phyloP scores from a whole-genome alignment of 2,329 filamentous ascomycete genomes.

The Stemphylium lycopersici region DNA sequence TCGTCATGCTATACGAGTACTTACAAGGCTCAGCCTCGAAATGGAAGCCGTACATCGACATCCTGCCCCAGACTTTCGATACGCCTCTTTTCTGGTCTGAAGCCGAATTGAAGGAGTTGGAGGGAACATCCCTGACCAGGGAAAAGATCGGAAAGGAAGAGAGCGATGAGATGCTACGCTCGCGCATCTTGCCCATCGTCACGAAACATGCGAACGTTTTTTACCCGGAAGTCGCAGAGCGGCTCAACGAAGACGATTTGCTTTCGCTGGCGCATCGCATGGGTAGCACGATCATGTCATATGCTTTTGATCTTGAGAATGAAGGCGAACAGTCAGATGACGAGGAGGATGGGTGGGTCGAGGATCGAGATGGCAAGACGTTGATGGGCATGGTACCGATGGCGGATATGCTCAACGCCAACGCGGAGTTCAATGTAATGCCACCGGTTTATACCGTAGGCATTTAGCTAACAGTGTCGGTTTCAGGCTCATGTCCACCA shows the following conservation, averaged over 20 bases:
- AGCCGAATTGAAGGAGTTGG: constrained; percentile 25
- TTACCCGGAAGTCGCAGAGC: constrained; percentile 7
- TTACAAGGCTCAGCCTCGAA: constrained; percentile 25
- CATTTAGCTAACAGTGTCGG: background rate
- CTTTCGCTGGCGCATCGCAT: constrained; percentile 29
- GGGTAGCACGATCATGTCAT: constrained; percentile 33
- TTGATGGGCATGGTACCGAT: constrained; percentile 35
- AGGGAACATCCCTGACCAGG: constrained; percentile 24
- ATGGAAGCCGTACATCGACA: constrained; percentile 33
- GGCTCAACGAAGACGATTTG: constrained; percentile 16
- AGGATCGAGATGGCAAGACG: constrained; percentile 29
- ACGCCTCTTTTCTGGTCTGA: constrained; percentile 33
- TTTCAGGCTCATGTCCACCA: constrained; percentile 32
- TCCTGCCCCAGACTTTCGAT: constrained; percentile 27
- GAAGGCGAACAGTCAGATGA: constrained; percentile 24
- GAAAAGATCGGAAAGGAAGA: constrained; percentile 31
- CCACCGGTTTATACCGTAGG: background rate
- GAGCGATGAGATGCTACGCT: constrained; percentile 25
- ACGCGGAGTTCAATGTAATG: constrained; percentile 32
- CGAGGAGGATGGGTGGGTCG: constrained; percentile 32
- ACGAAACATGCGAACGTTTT: constrained; percentile 15
- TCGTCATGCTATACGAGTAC: constrained; percentile 30
- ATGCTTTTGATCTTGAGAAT: constrained; percentile 31
- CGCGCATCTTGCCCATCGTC: constrained; percentile 23
- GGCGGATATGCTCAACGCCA: constrained; percentile 33